These are phyloP conservation scores for Mortierella sp. DNA, from an alignment of 371 early-diverging fungal genomes.

Conservation along the genomic window DNA sequence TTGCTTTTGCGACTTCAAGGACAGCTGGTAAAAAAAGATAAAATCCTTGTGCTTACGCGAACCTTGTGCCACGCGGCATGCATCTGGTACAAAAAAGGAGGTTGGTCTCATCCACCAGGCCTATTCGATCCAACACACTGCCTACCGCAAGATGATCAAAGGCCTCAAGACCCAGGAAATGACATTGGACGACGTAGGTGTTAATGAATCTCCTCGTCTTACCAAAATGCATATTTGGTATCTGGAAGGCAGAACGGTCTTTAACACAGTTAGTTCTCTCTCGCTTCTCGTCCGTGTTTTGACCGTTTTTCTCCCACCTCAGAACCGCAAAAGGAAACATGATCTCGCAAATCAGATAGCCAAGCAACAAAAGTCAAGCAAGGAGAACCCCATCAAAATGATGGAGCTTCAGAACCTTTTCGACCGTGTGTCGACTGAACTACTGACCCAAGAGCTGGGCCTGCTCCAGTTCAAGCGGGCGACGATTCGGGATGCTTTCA, in stretches of 20 bases:
- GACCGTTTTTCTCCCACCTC: background rate
- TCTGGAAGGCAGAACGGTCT: too few species aligned
- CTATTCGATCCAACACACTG: conserved; percentile 19
- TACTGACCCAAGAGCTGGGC: conserved; percentile 21
- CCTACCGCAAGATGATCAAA: conserved; percentile 33
- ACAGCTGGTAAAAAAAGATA: too few species aligned
- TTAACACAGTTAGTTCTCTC: too few species aligned
- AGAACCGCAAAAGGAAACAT: conserved; percentile 39
- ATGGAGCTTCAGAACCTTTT: conserved; percentile 23
- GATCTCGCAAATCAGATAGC: conserved; percentile 30
- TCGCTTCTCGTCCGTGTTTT: too few species aligned
- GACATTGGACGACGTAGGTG: conserved; percentile 29
- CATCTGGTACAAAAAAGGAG: conserved; percentile 10
- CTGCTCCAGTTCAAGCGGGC: conserved; percentile 30
- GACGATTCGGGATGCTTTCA: conserved; percentile 24
- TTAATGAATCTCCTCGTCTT: background rate
- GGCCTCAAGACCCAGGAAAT: conserved; percentile 30
- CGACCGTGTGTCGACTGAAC: conserved; percentile 22
- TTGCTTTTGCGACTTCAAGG: background rate
- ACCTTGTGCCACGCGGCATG: background rate
- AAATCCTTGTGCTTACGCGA: background rate
- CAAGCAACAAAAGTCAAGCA: conserved; percentile 31
- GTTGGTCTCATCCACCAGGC: conserved; percentile 30
- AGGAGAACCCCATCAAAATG: conserved; percentile 41
- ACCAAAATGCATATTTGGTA: background rate